Percentiles rank a stretch among this genome's conserved stretches.
Conservation (phyloP, 495 filamentous ascomycete genomes). For the Trichoderma gamsii region DNA sequence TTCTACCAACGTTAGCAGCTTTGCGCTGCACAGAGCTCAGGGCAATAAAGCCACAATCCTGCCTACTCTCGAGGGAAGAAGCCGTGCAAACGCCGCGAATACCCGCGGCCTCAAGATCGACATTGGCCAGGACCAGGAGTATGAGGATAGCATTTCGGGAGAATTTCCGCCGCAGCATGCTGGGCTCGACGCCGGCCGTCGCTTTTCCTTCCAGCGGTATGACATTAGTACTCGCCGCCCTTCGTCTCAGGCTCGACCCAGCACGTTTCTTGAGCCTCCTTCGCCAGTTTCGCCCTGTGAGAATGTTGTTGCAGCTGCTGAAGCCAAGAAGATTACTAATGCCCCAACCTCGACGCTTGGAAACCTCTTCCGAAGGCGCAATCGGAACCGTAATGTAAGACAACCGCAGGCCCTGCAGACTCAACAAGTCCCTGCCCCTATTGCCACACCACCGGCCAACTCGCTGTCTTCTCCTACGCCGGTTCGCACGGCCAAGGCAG, state of each 20-base stretch:
- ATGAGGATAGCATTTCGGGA: constrained; percentile 3
- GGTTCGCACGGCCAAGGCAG: background rate
- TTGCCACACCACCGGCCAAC: background rate
- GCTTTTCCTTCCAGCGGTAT: constrained; percentile 1
- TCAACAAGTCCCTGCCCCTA: background rate
- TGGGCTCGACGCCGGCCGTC: background rate
- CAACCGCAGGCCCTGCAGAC: background rate
- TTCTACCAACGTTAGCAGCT: background rate
- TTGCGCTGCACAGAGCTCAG: background rate
- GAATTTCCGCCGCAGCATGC: background rate
- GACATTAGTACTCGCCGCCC: constrained; percentile 6
- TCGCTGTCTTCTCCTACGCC: background rate
- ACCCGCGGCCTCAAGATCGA: background rate
- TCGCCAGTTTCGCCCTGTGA: background rate
- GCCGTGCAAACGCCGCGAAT: background rate
- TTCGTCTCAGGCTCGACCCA: background rate
- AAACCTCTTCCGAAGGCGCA: constrained; percentile 14
- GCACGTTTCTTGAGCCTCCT: background rate
- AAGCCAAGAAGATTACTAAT: background rate
- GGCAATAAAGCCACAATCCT: background rate
- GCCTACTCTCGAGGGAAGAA: background rate
- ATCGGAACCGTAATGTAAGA: constrained; percentile 7
- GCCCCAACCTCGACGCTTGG: constrained; percentile 3
- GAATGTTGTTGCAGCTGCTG: background rate
- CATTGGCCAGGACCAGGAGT: background rate